Evolutionary conservation across 306 rosid genomes (phyloP).

Genomic region (Castanopsis chinensis): DNA sequence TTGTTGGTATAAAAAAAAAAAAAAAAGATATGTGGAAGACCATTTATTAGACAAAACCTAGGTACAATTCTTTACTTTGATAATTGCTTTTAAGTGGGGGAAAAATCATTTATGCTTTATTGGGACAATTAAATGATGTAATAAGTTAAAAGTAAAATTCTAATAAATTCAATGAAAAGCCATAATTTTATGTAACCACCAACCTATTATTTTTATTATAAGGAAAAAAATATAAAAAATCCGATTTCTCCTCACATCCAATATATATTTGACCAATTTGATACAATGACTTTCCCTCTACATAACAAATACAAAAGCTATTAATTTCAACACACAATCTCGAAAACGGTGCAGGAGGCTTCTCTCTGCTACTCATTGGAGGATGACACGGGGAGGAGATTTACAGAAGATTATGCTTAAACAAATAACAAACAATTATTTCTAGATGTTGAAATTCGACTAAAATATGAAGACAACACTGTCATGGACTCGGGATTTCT

Average conservation of each 20-base stretch:
- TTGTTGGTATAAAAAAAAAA: too few relatives aligned
- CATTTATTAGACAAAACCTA: too few relatives aligned
- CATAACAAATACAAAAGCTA: not conserved
- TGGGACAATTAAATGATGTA: too few relatives aligned
- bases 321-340: slow-evolving; percentile 38
- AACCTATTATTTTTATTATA: not conserved
- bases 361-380: slow-evolving; percentile 22
- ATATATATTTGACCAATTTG: not conserved
- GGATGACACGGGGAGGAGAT: slow-evolving; percentile 28
- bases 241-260: slow-evolving; percentile 14
- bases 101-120: too few relatives aligned
- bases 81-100: too few relatives aligned
- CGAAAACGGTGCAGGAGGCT: slow-evolving; percentile 29
- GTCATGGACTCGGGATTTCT: slow-evolving; percentile 94
- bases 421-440: slow-evolving; percentile 1
- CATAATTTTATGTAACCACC: not conserved
- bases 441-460: slow-evolving; percentile 16
- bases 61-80: too few relatives aligned
- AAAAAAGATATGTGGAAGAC: too few relatives aligned
- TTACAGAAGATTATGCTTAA: slow-evolving; percentile 42
- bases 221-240: not conserved
- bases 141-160: too few relatives aligned
- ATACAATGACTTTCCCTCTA: slow-evolving; percentile 5
- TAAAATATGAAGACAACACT: slow-evolving; percentile 96
- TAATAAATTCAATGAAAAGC: too few relatives aligned